Base-by-base conservation (phyloP, 768 basidiomycete genomes). In the Glaciozyma antarctica region DNA sequence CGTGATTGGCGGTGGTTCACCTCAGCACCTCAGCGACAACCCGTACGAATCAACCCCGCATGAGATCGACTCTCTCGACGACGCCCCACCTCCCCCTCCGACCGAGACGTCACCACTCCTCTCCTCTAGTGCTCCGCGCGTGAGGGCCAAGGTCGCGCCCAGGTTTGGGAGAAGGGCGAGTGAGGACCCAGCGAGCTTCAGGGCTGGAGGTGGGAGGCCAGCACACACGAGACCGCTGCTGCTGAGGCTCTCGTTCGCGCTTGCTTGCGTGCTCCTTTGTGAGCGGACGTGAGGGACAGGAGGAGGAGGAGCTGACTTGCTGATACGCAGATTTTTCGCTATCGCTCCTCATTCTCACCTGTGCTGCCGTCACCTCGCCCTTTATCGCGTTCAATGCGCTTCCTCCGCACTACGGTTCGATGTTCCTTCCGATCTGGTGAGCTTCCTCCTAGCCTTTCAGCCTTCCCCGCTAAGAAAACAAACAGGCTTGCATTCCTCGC, bases 401-500 rank as follows among this genome's bases (percentile, higher is more conserved):
- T 5, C 69, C 69, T 9, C 34, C 58, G 5, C 69, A 71, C 55
- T 47, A 49, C 2, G 66, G 66, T 0, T 62, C 63, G 30, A 60
- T 64, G 57, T 67, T 67, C 51, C 9, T 67, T 2, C 69, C 69
- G 16, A 58, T 71, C 34, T 67, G 66, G 69, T 41, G 38, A 41
- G 38, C 10, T 41, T 4, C 12, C 38, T 41, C 12, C 38, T 41
- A 7, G 38, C 5, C 38, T 13, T 41, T 15, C 13, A 2, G 28
- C 61, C 45, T 48, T 51, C n/a, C 58, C 64, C 54, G 30, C 65
- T 30, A 45, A 45, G 8, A 56, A 1, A 60, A 45, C 24, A 32
- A 64, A 64, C 58, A 64, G 61, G 55, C 57, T 66, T 7, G 49
- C 69, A n/a, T 63, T 70, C 28, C 52, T 70, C 30, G 24, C 62